Evolutionary conservation across 2,329 filamentous ascomycete species (phyloP).

Genomic region (Venturia aucupariae): DNA sequence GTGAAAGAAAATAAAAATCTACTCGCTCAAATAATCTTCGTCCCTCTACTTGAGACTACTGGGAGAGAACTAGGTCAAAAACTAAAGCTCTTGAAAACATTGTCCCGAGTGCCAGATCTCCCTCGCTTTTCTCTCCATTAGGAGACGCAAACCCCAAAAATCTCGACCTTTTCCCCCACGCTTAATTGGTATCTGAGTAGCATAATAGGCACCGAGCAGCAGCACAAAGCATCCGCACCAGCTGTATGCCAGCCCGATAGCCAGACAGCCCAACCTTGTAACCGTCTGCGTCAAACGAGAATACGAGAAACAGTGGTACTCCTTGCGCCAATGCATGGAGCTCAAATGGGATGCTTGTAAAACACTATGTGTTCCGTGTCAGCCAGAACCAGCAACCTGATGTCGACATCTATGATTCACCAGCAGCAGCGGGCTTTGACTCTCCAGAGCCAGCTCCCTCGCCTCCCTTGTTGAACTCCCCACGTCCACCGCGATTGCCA

Average conservation of each 20-base stretch:
- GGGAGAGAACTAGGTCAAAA: background rate
- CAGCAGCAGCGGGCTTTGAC: conserved; percentile 11
- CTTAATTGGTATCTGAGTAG: conserved; percentile 4
- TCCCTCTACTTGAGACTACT: background rate
- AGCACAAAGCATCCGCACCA: background rate
- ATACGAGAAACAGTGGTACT: background rate
- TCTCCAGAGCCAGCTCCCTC: conserved; percentile 2
- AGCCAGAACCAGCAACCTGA: background rate
- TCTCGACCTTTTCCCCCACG: background rate
- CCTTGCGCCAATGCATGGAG: conserved; percentile 1
- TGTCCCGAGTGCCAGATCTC: background rate
- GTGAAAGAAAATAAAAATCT: background rate
- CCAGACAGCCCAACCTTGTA: background rate
- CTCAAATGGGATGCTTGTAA: background rate
- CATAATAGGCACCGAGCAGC: background rate
- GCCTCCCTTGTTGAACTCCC: conserved; percentile 8
- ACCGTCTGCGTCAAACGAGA: background rate
- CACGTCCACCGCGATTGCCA: conserved; percentile 8
- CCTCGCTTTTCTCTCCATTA: background rate
- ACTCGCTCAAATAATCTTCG: background rate
- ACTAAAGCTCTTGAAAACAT: background rate
- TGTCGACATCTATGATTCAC: background rate
- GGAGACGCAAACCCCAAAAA: background rate
- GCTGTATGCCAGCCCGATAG: background rate
- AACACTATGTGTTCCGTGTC: background rate